Percentiles rank a stretch among this genome's conserved stretches.
These are phyloP conservation scores for Quercus aquifolioides DNA, from an alignment of 306 rosid species.

Conservation along the genomic window DNA sequence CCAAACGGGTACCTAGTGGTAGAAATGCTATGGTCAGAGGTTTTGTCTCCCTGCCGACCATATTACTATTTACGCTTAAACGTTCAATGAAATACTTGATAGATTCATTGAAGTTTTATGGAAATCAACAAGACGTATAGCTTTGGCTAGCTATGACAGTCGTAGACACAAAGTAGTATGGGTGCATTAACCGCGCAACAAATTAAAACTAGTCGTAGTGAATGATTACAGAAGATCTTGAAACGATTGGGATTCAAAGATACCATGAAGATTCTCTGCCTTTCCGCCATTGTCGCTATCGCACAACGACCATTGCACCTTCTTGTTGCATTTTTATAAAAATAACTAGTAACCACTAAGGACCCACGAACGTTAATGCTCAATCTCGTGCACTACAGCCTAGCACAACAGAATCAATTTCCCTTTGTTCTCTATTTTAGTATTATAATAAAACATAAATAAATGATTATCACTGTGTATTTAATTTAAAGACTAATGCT, in stretches of 20 bases:
- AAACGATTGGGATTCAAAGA: neutral
- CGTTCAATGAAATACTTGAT: neutral
- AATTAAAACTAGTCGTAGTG: neutral
- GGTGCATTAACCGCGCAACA: too few species aligned
- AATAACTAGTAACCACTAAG: neutral
- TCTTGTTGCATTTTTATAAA: neutral
- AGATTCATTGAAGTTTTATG: neutral
- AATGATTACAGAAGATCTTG: neutral
- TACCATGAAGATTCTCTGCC: neutral
- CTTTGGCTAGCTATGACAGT: neutral
- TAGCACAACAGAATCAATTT: slow-evolving; percentile 24
- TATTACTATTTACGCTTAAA: neutral
- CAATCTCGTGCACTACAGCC: slow-evolving; percentile 15
- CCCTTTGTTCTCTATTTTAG: neutral
- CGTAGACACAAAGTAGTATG: neutral
- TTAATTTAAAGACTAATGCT: too few species aligned
- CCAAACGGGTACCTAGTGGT: neutral
- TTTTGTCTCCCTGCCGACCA: neutral
- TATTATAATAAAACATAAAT: neutral
- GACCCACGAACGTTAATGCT: neutral
- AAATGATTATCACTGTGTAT: neutral
- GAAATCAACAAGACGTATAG: neutral
- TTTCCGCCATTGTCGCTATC: neutral
- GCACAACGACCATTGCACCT: neutral
- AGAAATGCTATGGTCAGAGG: neutral